Evolutionary conservation across 2,329 filamentous ascomycete genomes (phyloP).

Genomic region (Sporothrix pseudoabietina): DNA sequence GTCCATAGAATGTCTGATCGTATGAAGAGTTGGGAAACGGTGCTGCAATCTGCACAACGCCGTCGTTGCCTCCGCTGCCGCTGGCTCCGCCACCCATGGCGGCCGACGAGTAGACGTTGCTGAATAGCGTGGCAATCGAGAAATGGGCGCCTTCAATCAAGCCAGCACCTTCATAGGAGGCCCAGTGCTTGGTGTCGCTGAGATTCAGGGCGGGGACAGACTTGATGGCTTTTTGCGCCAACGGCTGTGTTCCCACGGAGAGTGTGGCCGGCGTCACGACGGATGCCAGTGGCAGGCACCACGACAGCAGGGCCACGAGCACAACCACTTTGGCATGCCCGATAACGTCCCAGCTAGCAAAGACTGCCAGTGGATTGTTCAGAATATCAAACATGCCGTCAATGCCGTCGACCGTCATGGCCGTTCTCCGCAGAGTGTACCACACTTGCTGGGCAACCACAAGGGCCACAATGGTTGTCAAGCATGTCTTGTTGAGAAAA

Average conservation of each 20-base stretch:
- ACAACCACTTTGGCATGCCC: conserved; percentile 26
- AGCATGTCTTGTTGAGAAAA: conserved; percentile 25
- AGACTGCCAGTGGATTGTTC: conserved; percentile 23
- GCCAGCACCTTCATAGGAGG: neutral
- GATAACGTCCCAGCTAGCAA: conserved; percentile 11
- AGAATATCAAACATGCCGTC: conserved; percentile 28
- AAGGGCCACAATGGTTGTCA: neutral
- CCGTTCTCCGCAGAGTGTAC: conserved; percentile 28
- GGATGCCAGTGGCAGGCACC: conserved; percentile 28
- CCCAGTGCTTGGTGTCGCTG: conserved; percentile 19
- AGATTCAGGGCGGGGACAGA: conserved; percentile 22
- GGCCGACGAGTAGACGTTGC: conserved; percentile 26
- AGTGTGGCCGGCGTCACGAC: conserved; percentile 30
- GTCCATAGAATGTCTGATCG: conserved; percentile 29
- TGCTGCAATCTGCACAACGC: conserved; percentile 11
- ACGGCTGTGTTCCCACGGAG: neutral
- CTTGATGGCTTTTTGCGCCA: neutral
- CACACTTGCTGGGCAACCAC: conserved; percentile 30
- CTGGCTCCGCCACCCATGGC: neutral
- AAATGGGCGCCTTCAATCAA: neutral
- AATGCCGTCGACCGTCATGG: conserved; percentile 23
- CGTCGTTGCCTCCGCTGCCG: neutral
- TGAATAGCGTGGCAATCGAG: conserved; percentile 26
- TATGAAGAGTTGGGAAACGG: conserved; percentile 27
- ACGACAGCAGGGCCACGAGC: conserved; percentile 16